Evolutionary conservation across 1,139 yeast genomes (phyloP), one percentile per base, ranked within the genome.

Genomic region (Suhomyces yuchorum): DNA sequence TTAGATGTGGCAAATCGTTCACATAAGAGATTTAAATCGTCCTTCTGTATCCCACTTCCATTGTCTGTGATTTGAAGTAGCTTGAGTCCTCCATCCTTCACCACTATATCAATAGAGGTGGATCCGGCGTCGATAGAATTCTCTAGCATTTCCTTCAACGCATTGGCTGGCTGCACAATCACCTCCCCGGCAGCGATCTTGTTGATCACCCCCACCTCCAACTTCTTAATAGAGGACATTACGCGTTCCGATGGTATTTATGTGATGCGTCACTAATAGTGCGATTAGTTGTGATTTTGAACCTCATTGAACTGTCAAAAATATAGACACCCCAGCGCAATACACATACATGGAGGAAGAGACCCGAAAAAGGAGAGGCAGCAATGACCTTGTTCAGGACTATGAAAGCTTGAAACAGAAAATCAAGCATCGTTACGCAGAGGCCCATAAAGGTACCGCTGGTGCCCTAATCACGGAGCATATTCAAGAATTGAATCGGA

Each of bases 121-220:
- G 83, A 59, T 2, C 64, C 57, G 1, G 84, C 84, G 56, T 80
- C 84, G 18, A 80, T 77, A 6, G 82, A 69, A 58, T 81, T 81
- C 55, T 81, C 85, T 40, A 81, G 60, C 61, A 81, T 60, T 57
- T 81, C 85, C 56, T 81, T 81, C 28, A 81, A 63, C 0, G 85
- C 84, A 57, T 93, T 93, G 2, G 95, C 88, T 0, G 99, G 99
- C 7, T 92, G 95, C 32, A 92, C 80, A 50, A 95, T 89, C 68
- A 95, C 90, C 68, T 95, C 99, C 0, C 99, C 99, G 1, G 99
- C 99, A 0, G 99, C 99, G 24, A 95, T 93, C 51, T 86, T 80
- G 64, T 90, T 92, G 45, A 95, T 88, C 30, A 92, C 98, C 3
- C 79, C 61, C 23, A 70, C 70, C 35, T 85, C 91, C 11, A 90